Conservation (phyloP, 495 filamentous ascomycete genomes). For the Neurospora sublineolata region DNA sequence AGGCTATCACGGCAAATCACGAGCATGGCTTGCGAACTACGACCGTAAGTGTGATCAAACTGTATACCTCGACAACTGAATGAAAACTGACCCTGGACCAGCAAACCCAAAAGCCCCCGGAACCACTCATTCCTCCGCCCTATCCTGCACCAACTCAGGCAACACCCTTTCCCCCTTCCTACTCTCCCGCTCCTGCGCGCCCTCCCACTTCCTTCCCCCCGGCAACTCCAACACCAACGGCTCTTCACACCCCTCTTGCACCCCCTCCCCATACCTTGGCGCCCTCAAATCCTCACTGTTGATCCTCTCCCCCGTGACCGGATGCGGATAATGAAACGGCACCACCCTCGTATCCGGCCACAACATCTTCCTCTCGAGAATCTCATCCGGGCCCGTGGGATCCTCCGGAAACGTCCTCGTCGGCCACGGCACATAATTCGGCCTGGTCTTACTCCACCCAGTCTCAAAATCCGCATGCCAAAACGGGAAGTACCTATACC, state of each 20-base stretch:
- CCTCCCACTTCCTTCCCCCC: slow-evolving; percentile 25
- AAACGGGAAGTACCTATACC: slow-evolving; percentile 45
- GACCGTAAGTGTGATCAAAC: background rate
- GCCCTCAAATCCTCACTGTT: slow-evolving; percentile 37
- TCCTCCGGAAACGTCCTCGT: slow-evolving; percentile 34
- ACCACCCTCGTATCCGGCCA: slow-evolving; percentile 46
- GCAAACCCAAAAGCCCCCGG: too few relatives aligned
- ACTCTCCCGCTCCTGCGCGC: slow-evolving; percentile 16
- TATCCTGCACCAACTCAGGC: slow-evolving; percentile 29
- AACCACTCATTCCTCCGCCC: background rate
- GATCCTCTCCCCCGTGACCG: slow-evolving; percentile 36
- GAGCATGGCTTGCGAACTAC: background rate
- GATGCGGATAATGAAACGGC: slow-evolving; percentile 45
- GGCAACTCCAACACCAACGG: slow-evolving; percentile 34
- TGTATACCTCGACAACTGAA: background rate
- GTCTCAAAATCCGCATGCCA: slow-evolving; percentile 44
- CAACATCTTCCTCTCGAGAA: slow-evolving; percentile 40
- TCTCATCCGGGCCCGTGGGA: slow-evolving; percentile 40
- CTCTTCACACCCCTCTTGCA: slow-evolving; percentile 15
- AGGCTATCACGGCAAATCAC: background rate
- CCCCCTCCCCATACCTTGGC: slow-evolving; percentile 31
- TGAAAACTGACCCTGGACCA: background rate
- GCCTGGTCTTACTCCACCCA: slow-evolving; percentile 41
- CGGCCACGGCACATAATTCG: slow-evolving; percentile 40
- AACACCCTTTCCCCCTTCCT: slow-evolving; percentile 27